phyloP scores from a whole-genome alignment of 164 flowering plant species.

The Vitis rotundifolia region DNA sequence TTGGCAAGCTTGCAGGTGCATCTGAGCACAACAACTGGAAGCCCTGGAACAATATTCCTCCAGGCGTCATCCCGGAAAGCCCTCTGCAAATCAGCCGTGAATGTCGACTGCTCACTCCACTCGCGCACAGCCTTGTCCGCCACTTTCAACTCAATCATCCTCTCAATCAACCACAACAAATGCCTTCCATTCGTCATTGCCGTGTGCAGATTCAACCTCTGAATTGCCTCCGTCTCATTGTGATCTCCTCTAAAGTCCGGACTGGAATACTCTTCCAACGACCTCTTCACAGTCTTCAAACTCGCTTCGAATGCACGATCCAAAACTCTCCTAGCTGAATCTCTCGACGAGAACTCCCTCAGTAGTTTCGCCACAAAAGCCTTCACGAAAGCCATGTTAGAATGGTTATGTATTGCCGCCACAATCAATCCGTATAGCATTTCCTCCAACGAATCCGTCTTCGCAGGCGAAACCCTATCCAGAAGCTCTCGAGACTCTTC shows the following conservation, averaged over 20 bases:
- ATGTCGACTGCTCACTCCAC: conserved; percentile 76
- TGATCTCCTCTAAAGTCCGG: conserved; percentile 80
- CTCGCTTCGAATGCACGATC: conserved; percentile 61
- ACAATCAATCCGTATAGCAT: conserved; percentile 72
- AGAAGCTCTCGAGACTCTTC: conserved; percentile 70
- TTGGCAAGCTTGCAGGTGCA: conserved; percentile 72
- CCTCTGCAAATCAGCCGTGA: conserved; percentile 76
- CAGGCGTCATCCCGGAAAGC: conserved; percentile 83
- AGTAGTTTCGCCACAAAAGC: conserved; percentile 79
- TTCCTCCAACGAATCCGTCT: conserved; percentile 46
- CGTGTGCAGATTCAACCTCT: conserved; percentile 77
- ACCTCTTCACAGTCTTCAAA: conserved; percentile 68
- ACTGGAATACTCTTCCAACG: conserved; percentile 72
- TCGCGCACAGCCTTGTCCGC: conserved; percentile 78
- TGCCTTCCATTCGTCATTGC: conserved; percentile 74
- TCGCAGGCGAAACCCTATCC: conserved; percentile 57
- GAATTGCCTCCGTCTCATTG: conserved; percentile 86
- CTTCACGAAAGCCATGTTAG: conserved; percentile 67
- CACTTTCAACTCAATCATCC: conserved; percentile 88
- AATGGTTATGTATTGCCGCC: conserved; percentile 59
- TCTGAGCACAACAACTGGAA: conserved; percentile 65
- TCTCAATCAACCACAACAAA: conserved; percentile 86
- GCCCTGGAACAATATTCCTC: conserved; percentile 76
- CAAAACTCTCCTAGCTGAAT: conserved; percentile 66
- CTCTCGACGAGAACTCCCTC: conserved; percentile 72